phyloP scores from a whole-genome alignment of 306 rosid species.

The Crataegus laevigata region DNA sequence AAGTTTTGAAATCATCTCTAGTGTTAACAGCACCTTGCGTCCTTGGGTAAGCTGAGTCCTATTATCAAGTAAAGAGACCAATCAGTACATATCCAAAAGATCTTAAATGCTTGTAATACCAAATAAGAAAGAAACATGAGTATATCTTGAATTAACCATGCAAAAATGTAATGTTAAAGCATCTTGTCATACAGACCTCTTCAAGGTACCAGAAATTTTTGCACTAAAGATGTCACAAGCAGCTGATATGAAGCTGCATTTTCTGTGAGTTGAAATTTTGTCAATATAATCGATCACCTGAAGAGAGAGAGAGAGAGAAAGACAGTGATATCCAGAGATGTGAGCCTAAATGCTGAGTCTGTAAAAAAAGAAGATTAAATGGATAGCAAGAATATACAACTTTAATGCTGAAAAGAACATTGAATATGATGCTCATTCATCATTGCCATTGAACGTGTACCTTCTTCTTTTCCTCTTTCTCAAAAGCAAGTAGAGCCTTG shows the following conservation, averaged over 20 bases:
- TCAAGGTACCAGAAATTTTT: conserved; percentile 87
- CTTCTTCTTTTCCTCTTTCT: conserved; percentile 80
- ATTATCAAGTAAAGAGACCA: conserved; percentile 22
- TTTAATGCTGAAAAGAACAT: conserved; percentile 13
- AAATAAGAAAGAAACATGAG: background rate
- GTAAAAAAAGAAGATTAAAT: conserved; percentile 18
- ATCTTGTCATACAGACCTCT: conserved; percentile 41
- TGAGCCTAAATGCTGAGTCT: conserved; percentile 3
- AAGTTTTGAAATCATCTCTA: conserved; percentile 77
- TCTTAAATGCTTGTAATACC: background rate
- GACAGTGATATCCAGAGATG: conserved; percentile 4
- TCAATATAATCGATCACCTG: conserved; percentile 79
- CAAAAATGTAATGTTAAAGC: background rate
- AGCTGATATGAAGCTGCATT: conserved; percentile 67
- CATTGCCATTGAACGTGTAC: conserved; percentile 21
- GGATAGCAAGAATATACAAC: background rate
- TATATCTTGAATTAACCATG: background rate
- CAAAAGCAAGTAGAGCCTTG: conserved; percentile 81
- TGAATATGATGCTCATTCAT: background rate
- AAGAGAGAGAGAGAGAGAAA: conserved; percentile 5
- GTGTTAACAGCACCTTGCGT: conserved; percentile 60
- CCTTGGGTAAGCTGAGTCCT: conserved; percentile 91
- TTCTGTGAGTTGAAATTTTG: conserved; percentile 69
- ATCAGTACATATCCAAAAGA: conserved; percentile 13
- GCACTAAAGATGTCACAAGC: conserved; percentile 72